phyloP scores from a whole-genome alignment of 768 basidiomycete genomes.

The Solioccasus polychromus region DNA sequence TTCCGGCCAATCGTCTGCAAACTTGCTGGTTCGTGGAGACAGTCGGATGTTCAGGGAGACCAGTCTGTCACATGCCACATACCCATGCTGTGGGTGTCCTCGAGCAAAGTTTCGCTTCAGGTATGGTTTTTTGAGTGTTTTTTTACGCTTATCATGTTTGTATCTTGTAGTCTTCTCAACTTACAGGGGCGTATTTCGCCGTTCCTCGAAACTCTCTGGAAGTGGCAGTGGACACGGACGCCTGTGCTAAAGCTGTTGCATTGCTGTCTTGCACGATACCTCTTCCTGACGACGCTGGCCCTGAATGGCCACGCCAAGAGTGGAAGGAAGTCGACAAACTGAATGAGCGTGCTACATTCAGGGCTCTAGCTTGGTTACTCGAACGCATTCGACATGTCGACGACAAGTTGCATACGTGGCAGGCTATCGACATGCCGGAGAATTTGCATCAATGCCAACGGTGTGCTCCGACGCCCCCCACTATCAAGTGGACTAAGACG shows the following conservation, averaged over 20 bases:
- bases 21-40: constrained; percentile 77
- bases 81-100: constrained; percentile 62
- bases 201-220: constrained; percentile 55
- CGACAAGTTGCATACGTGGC: constrained; percentile 67
- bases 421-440: constrained; percentile 44
- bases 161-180: constrained; percentile 46
- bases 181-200: constrained; percentile 59
- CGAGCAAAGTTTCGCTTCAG: constrained; percentile 47
- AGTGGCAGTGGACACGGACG: constrained; percentile 51
- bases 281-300: constrained; percentile 63
- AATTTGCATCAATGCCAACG: constrained; percentile 61
- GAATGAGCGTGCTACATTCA: constrained; percentile 81
- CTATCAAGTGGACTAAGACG: constrained; percentile 68
- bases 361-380: constrained; percentile 80
- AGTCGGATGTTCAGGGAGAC: constrained; percentile 48
- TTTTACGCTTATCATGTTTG: not conserved
- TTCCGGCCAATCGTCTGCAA: constrained; percentile 73
- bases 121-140: constrained; percentile 37
- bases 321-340: constrained; percentile 87
- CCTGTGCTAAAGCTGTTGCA: constrained; percentile 74
- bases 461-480: constrained; percentile 78
- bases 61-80: constrained; percentile 56
- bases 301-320: constrained; percentile 70
- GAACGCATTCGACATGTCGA: constrained; percentile 79
- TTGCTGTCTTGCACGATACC: constrained; percentile 76